These are phyloP conservation scores for Chaetomium globosum DNA, from an alignment of 2,329 filamentous ascomycete genomes.

Conservation along the genomic window DNA sequence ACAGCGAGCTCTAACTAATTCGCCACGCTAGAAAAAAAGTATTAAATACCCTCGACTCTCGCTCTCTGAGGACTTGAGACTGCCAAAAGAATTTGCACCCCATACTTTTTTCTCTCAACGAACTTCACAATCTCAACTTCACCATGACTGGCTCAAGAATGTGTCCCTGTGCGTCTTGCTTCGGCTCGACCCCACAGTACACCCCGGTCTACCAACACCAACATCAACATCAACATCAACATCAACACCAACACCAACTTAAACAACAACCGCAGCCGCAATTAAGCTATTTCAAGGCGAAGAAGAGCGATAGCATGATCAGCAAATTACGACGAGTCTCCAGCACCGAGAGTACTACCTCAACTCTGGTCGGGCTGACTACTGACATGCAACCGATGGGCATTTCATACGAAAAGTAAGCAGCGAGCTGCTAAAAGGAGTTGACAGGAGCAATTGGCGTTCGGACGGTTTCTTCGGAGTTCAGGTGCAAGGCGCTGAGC, in stretches of 20 bases:
- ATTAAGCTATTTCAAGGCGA: neutral
- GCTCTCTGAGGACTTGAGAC: neutral
- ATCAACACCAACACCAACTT: slow-evolving; percentile 1
- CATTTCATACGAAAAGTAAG: neutral
- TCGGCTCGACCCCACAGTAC: slow-evolving; percentile 16
- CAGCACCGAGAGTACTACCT: slow-evolving; percentile 24
- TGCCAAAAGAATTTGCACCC: neutral
- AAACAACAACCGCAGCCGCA: neutral
- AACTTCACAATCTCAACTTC: neutral
- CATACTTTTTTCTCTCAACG: neutral
- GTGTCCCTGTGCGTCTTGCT: slow-evolving; percentile 33
- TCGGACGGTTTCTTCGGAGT: neutral
- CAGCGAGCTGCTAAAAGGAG: neutral
- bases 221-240: slow-evolving; percentile 8
- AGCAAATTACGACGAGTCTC: slow-evolving; percentile 15
- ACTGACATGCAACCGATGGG: slow-evolving; percentile 8
- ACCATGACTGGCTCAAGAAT: slow-evolving; percentile 24
- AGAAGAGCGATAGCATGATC: neutral
- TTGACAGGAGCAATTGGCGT: neutral
- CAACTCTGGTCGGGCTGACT: slow-evolving; percentile 22
- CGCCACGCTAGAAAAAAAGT: neutral
- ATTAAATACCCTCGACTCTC: neutral
- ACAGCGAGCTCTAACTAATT: neutral
- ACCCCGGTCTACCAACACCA: slow-evolving; percentile 1
- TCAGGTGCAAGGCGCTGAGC: slow-evolving; percentile 4